These are phyloP conservation scores for Rhodotorula sp. DNA, from an alignment of 1,284 basidiomycete species.

Conservation along the genomic window DNA sequence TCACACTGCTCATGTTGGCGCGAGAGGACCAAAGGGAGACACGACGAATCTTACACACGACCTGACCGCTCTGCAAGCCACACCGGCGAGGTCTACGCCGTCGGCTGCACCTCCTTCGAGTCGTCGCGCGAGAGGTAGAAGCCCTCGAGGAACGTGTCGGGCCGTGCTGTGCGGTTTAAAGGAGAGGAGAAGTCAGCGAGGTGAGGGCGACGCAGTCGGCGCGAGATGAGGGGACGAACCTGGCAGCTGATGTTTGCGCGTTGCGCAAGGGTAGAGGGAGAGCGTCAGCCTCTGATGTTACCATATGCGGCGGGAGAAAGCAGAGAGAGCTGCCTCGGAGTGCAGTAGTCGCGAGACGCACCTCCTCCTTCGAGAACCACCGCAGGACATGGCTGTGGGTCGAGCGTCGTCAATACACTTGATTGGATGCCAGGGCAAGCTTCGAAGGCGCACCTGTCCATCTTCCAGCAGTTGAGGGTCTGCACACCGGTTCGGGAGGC, in stretches of 20 bases:
- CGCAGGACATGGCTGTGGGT: constrained; percentile 47
- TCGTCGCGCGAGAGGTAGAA: constrained; percentile 43
- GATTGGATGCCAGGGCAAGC: no score
- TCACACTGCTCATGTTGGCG: background rate
- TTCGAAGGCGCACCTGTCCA: constrained; percentile 34
- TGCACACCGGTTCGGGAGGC: background rate
- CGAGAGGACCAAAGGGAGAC: no score
- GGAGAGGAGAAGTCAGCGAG: background rate
- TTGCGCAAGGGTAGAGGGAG: background rate
- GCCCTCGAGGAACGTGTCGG: constrained; percentile 44
- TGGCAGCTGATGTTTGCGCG: constrained; percentile 12
- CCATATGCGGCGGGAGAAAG: background rate
- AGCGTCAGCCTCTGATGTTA: background rate
- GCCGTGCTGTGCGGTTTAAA: constrained; percentile 30
- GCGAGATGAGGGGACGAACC: background rate
- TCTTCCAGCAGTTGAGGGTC: constrained; percentile 45
- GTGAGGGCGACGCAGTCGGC: background rate
- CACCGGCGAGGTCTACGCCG: constrained; percentile 5
- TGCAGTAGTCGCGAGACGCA: constrained; percentile 35
- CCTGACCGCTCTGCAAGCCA: no score
- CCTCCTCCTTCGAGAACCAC: constrained; percentile 54
- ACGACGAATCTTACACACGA: no score
- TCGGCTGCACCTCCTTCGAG: constrained; percentile 35
- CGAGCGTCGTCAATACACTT: no score
- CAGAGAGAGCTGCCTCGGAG: no score